A percentile compares a stretch with the other conserved stretches of the same genome.
These are phyloP conservation scores for Hypholoma fasciculare DNA, from an alignment of 768 basidiomycete species.

Conservation along the genomic window DNA sequence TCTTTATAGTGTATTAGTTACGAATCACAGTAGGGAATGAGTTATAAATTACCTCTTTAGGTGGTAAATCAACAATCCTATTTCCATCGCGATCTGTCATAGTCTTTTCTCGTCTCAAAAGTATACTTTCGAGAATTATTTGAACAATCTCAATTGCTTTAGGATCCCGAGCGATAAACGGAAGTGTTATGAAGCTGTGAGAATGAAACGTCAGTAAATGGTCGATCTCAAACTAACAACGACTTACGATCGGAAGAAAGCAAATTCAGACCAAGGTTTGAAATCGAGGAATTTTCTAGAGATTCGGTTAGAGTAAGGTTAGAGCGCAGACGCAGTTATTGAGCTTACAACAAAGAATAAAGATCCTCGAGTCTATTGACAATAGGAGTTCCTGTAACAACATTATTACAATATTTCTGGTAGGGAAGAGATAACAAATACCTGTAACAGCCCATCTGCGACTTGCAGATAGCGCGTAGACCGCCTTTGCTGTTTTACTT, in stretches of 20 bases:
- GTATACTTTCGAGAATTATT: constrained; percentile 85
- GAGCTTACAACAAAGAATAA: constrained; percentile 68
- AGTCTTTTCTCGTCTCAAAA: constrained; percentile 89
- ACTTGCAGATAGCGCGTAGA: constrained; percentile 78
- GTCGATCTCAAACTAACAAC: neutral
- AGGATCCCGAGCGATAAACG: constrained; percentile 88
- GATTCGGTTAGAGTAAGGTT: neutral
- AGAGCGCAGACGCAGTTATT: neutral
- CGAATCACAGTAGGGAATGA: neutral
- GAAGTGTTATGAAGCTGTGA: constrained; percentile 81
- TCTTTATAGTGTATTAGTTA: constrained; percentile 33
- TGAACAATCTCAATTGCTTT: constrained; percentile 96
- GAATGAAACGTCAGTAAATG: neutral
- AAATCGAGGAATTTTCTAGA: constrained; percentile 74
- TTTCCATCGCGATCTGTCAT: constrained; percentile 89
- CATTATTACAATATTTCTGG: neutral
- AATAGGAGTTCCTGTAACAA: constrained; percentile 77
- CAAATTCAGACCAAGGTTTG: constrained; percentile 78
- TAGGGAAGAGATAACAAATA: constrained; percentile 15
- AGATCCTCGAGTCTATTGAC: constrained; percentile 93
- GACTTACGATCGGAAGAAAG: constrained; percentile 87
- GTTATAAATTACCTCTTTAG: constrained; percentile 63
- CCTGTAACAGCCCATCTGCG: constrained; percentile 92
- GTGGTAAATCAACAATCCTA: constrained; percentile 83
- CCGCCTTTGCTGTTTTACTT: constrained; percentile 86